phyloP scores from a whole-genome alignment of 345 rosid species.

The Aquilaria yunnanensis region DNA sequence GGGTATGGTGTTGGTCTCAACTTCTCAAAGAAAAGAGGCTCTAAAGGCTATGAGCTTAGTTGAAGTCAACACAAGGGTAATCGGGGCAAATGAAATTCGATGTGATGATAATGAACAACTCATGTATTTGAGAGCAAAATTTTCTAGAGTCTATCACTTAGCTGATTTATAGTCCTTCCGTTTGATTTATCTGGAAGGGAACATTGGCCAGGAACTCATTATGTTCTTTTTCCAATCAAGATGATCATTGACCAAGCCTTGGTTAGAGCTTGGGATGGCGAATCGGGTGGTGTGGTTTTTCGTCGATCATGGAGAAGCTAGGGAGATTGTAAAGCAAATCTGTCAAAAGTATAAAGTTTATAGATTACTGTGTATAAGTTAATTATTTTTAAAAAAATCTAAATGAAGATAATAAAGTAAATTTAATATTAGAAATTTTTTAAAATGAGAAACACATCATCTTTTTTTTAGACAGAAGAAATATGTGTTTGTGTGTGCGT shows the following conservation, averaged over 20 bases:
- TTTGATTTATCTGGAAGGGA: slow-evolving; percentile 64
- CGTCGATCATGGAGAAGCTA: too few species aligned
- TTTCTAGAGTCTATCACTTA: slow-evolving; percentile 40
- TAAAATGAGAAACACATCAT: too few species aligned
- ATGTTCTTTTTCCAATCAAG: slow-evolving; percentile 43
- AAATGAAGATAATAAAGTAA: too few species aligned
- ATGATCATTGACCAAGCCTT: background rate
- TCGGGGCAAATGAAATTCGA: slow-evolving; percentile 38
- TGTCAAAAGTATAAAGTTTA: too few species aligned
- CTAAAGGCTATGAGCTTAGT: slow-evolving; percentile 41
- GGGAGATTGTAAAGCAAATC: too few species aligned
- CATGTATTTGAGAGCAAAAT: slow-evolving; percentile 61
- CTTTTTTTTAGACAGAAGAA: too few species aligned
- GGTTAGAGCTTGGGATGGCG: too few species aligned
- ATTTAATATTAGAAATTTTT: too few species aligned
- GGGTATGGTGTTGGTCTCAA: slow-evolving; percentile 13
- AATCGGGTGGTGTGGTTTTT: too few species aligned
- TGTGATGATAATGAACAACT: slow-evolving; percentile 36
- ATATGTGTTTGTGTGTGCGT: too few species aligned
- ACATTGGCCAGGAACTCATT: slow-evolving; percentile 71
- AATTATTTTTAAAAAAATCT: too few species aligned
- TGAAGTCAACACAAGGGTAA: slow-evolving; percentile 48
- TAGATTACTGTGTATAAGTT: too few species aligned
- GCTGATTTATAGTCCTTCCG: slow-evolving; percentile 55
- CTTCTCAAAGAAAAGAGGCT: slow-evolving; percentile 11